These are phyloP conservation scores for Trypanosoma caninum DNA, from an alignment of 208 protist species.

Conservation along the genomic window DNA sequence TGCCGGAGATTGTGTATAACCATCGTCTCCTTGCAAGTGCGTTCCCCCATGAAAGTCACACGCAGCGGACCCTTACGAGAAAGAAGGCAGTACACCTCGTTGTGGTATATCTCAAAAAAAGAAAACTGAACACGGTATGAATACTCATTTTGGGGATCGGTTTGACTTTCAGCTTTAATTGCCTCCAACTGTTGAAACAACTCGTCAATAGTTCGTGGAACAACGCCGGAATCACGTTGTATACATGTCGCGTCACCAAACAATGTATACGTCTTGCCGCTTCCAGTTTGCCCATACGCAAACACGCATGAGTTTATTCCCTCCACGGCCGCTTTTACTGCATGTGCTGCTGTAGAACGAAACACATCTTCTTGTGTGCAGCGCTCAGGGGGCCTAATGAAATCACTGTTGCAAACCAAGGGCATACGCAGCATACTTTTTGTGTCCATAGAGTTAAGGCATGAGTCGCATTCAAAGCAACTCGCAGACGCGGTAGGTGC, in stretches of 20 bases:
- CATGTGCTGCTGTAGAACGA: constrained; percentile 53
- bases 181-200: constrained; percentile 60
- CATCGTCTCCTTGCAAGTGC: constrained; percentile 42
- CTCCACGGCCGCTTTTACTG: constrained; percentile 69
- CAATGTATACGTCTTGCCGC: constrained; percentile 92
- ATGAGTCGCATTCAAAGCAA: constrained; percentile 70
- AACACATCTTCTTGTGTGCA: constrained; percentile 79
- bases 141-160: constrained; percentile 43
- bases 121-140: constrained; percentile 58
- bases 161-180: constrained; percentile 41
- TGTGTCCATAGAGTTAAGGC: constrained; percentile 63
- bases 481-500: constrained; percentile 51
- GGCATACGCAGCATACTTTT: constrained; percentile 53
- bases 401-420: constrained; percentile 57
- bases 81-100: constrained; percentile 73
- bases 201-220: constrained; percentile 60
- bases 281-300: constrained; percentile 91
- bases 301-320: constrained; percentile 89
- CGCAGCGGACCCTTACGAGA: constrained; percentile 63
- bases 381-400: constrained; percentile 53
- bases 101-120: constrained; percentile 88
- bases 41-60: constrained; percentile 52
- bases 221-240: constrained; percentile 54
- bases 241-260: constrained; percentile 70
- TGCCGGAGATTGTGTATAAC: constrained; percentile 68